These are phyloP conservation scores for Fusarium devonianum DNA, from an alignment of 2,329 filamentous ascomycete species.

Conservation along the genomic window DNA sequence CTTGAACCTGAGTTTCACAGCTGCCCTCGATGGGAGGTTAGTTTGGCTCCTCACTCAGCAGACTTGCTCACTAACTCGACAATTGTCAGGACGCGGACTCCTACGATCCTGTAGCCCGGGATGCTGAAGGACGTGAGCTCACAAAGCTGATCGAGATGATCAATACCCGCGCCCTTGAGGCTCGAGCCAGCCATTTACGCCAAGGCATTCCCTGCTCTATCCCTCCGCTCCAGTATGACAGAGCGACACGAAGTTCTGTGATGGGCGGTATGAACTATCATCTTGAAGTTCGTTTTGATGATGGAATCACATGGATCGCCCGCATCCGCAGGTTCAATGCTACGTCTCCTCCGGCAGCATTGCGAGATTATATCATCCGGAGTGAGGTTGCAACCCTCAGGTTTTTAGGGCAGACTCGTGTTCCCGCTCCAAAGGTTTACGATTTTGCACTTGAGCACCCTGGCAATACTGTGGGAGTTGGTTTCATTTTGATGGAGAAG, in stretches of 20 bases:
- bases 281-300: constrained; percentile 51
- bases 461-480: constrained; percentile 47
- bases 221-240: constrained; percentile 48
- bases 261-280: constrained; percentile 58
- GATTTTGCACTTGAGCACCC: constrained; percentile 45
- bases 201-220: constrained; percentile 47
- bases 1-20: constrained; percentile 43
- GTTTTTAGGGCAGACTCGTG: constrained; percentile 47
- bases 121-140: constrained; percentile 48
- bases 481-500: constrained; percentile 54
- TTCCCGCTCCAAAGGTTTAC: constrained; percentile 49
- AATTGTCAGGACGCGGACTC: constrained; percentile 44
- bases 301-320: constrained; percentile 53
- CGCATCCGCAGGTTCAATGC: constrained; percentile 51
- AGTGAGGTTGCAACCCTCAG: constrained; percentile 53
- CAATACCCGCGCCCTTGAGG: constrained; percentile 47
- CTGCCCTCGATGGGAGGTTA: constrained; percentile 49
- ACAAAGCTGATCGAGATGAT: constrained; percentile 46
- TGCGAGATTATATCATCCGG: constrained; percentile 47
- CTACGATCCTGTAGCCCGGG: constrained; percentile 45
- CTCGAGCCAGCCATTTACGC: constrained; percentile 47
- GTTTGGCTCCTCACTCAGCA: constrained; percentile 21
- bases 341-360: constrained; percentile 47
- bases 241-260: constrained; percentile 44
- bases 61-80: constrained; percentile 20